A percentile compares a stretch with the other conserved stretches of the same genome.
These are phyloP conservation scores for Dentipellis fragilis DNA, from an alignment of 768 basidiomycete species.

Conservation along the genomic window DNA sequence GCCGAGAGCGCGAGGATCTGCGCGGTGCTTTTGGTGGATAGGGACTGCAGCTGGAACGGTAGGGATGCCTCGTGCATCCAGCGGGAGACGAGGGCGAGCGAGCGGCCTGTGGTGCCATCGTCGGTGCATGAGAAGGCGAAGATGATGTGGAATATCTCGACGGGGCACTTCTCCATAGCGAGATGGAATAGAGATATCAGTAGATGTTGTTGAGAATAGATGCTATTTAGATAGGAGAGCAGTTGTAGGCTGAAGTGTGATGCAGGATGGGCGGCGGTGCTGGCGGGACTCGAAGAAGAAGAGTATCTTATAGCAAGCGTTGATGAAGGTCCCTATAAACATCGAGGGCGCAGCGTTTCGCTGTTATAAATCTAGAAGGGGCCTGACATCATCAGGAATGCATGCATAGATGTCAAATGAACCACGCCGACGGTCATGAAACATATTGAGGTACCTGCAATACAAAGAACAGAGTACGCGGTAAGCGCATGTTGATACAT, in stretches of 20 bases:
- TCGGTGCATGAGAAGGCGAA: conserved; percentile 28
- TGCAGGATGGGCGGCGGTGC: neutral
- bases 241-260: neutral
- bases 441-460: neutral
- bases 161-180: conserved; percentile 14
- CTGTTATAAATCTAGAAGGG: too few relatives aligned
- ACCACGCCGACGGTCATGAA: too few relatives aligned
- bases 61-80: conserved; percentile 19
- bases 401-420: too few relatives aligned
- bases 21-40: conserved; percentile 18
- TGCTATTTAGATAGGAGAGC: neutral
- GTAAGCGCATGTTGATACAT: neutral
- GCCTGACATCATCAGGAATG: too few relatives aligned
- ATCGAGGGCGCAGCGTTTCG: too few relatives aligned
- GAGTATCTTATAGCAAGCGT: neutral
- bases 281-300: neutral
- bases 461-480: neutral
- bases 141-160: conserved; percentile 21
- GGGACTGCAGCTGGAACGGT: conserved; percentile 20
- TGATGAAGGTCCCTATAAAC: neutral
- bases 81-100: conserved; percentile 27
- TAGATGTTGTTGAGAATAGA: neutral
- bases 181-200: neutral
- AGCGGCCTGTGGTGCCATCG: conserved; percentile 25
- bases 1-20: conserved; percentile 20